A percentile compares a stretch with the other conserved stretches of the same genome.
phyloP scores from a whole-genome alignment of 2,329 filamentous ascomycete species.

The Elsinoe necatrix region DNA sequence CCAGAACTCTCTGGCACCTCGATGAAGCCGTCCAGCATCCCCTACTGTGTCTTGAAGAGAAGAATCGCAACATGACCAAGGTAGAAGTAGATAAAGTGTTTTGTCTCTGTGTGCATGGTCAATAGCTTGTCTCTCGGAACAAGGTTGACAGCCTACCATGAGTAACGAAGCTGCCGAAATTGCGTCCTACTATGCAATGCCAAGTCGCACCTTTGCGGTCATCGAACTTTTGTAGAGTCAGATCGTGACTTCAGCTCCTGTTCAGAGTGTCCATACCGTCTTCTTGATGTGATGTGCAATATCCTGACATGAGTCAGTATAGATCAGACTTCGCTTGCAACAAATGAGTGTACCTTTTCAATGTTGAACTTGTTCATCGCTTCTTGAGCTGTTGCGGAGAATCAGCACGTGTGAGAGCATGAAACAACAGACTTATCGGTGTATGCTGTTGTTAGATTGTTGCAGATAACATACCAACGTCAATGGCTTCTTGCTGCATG shows the following conservation, averaged over 20 bases:
- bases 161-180: conserved; percentile 98
- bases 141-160: conserved; percentile 57
- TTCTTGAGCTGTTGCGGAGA: conserved; percentile 48
- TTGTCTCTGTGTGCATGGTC: conserved; percentile 62
- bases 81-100: conserved; percentile 99
- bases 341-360: conserved; percentile 50
- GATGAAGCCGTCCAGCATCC: no score
- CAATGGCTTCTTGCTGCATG: conserved; percentile 91
- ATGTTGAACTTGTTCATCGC: conserved; percentile 65
- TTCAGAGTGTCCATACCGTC: conserved; percentile 49
- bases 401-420: conserved; percentile 18
- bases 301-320: conserved; percentile 50
- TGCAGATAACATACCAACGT: conserved; percentile 66
- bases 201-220: conserved; percentile 94
- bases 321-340: background rate
- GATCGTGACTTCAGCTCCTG: background rate
- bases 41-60: conserved; percentile 95
- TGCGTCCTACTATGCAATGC: conserved; percentile 97
- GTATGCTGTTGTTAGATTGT: background rate
- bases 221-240: conserved; percentile 65
- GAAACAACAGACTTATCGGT: no score
- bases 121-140: conserved; percentile 9
- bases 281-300: conserved; percentile 95
- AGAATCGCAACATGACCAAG: conserved; percentile 96
- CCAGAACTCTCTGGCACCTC: background rate